A percentile compares a stretch with the other conserved stretches of the same genome.
These are phyloP conservation scores for Dictyostelium citrinum DNA, from an alignment of 78 protist species.

Conservation along the genomic window DNA sequence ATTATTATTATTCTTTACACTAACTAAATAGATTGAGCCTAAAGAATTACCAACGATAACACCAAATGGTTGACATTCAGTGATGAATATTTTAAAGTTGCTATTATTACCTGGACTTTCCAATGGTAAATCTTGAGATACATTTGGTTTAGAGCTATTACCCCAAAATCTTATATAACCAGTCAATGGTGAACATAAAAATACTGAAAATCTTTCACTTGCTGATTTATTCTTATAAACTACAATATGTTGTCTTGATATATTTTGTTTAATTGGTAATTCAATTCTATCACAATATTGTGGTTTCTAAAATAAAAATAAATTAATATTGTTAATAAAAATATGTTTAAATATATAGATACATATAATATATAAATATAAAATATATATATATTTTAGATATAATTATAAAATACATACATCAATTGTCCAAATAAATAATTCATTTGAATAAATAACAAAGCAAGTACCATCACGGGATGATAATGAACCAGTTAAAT, in stretches of 20 bases:
- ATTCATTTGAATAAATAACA: neutral
- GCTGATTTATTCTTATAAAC: neutral
- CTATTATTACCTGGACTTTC: neutral
- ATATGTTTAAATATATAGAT: too few species aligned
- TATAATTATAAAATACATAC: neutral
- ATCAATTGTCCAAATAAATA: conserved; percentile 58
- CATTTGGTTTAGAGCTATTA: conserved; percentile 30
- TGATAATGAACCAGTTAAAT: neutral
- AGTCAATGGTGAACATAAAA: neutral
- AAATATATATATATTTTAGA: too few species aligned
- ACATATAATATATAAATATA: too few species aligned
- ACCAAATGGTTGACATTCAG: conserved; percentile 41
- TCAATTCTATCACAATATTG: conserved; percentile 27
- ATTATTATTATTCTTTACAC: neutral
- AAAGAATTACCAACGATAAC: conserved; percentile 33
- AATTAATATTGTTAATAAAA: too few species aligned
- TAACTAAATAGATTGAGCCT: conserved; percentile 29
- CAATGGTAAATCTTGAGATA: conserved; percentile 17
- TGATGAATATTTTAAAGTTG: neutral
- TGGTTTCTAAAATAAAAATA: neutral
- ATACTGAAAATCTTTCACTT: conserved; percentile 25
- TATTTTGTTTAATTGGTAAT: conserved; percentile 13
- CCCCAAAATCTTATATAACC: conserved; percentile 34
- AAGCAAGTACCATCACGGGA: conserved; percentile 1
- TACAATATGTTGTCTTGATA: conserved; percentile 1